Conservation (phyloP, 208 protist genomes). For the Trypanosoma lewisi region DNA sequence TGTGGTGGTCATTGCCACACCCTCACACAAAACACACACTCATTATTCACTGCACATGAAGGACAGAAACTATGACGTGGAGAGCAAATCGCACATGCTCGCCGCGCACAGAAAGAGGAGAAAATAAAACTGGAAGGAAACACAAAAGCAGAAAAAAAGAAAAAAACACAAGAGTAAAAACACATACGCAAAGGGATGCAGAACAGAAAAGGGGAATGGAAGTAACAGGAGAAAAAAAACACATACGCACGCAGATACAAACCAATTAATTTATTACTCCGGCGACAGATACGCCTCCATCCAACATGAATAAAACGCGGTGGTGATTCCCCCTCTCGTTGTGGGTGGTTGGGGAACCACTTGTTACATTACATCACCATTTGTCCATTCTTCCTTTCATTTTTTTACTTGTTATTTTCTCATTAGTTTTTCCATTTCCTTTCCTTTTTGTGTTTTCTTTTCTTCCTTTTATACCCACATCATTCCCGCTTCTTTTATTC, state of each 20-base stretch:
- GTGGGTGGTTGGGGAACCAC: background rate
- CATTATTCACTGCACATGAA: background rate
- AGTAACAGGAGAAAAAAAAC: background rate
- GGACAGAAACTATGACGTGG: background rate
- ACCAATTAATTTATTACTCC: background rate
- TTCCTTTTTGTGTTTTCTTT: no score
- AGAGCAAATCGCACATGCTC: background rate
- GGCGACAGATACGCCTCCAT: background rate
- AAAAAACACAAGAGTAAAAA: background rate
- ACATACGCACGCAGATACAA: background rate
- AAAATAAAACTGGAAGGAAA: slow-evolving; percentile 1
- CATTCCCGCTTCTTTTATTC: background rate
- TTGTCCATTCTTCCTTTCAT: background rate
- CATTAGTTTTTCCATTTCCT: background rate
- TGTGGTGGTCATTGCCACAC: background rate
- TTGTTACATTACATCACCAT: background rate
- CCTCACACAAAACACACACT: background rate
- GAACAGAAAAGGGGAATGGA: background rate
- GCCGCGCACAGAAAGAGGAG: background rate
- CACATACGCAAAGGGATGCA: background rate
- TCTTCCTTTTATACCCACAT: background rate
- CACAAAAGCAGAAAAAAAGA: slow-evolving; percentile 2
- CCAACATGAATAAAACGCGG: background rate
- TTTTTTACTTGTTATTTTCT: slow-evolving; percentile 6
- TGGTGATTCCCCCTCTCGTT: background rate